A percentile compares a stretch with the other conserved stretches of the same genome.
Evolutionary conservation across 306 rosid genomes (phyloP).

Genomic region (Acmispon strigosus): DNA sequence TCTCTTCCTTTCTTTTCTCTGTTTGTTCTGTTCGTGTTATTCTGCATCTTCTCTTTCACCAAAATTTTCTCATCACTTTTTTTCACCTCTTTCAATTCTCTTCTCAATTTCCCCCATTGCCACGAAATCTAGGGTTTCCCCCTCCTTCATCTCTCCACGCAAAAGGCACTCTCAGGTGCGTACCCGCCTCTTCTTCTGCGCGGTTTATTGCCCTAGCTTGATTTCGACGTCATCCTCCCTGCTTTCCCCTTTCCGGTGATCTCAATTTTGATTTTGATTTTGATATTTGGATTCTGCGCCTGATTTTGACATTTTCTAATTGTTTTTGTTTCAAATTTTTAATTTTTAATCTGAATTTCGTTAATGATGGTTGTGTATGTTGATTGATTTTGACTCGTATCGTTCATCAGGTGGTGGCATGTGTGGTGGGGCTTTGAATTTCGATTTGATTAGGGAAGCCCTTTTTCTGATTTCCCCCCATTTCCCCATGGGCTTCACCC

Average conservation of each 20-base stretch:
- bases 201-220: slow-evolving; percentile 20
- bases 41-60: no score
- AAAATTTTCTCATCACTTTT: neutral
- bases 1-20: neutral
- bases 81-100: slow-evolving; percentile 15
- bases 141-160: neutral
- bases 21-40: no score
- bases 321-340: neutral
- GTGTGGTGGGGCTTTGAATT: slow-evolving; percentile 36
- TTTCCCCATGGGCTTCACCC: slow-evolving; percentile 22
- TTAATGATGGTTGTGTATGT: slow-evolving; percentile 1
- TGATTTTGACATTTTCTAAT: neutral
- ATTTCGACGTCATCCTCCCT: slow-evolving; percentile 19
- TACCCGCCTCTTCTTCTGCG: neutral
- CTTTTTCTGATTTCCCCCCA: neutral
- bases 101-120: slow-evolving; percentile 5
- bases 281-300: neutral
- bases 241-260: slow-evolving; percentile 9
- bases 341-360: neutral
- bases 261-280: slow-evolving; percentile 31
- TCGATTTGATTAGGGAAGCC: slow-evolving; percentile 43
- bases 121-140: slow-evolving; percentile 32
- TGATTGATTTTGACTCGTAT: slow-evolving; percentile 36
- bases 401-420: slow-evolving; percentile 53
- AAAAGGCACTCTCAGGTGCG: slow-evolving; percentile 42